Percentiles rank a stretch among this genome's conserved stretches.
These are phyloP conservation scores for Sordariomycetes sp. DNA, from an alignment of 2,329 filamentous ascomycete genomes.

Conservation along the genomic window DNA sequence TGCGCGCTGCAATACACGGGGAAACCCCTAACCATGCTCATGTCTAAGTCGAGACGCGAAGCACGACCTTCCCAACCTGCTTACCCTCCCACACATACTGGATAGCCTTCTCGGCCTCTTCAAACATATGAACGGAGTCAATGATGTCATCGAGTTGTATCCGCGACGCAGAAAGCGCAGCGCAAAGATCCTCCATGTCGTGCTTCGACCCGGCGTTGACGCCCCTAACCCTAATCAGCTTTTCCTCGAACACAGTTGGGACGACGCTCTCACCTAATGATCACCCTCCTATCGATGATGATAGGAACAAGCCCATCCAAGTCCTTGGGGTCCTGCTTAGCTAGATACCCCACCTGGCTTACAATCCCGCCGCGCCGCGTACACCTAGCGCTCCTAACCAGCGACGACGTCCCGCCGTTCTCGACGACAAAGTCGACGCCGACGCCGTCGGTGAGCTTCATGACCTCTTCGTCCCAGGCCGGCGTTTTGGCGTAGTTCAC, in stretches of 20 bases:
- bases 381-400: slow-evolving; percentile 23
- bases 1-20: too few relatives aligned
- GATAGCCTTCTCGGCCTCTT: slow-evolving; percentile 10
- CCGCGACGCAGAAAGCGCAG: slow-evolving; percentile 18
- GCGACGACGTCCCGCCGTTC: slow-evolving; percentile 20
- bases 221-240: slow-evolving; percentile 11
- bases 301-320: slow-evolving; percentile 19
- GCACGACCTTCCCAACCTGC: neutral
- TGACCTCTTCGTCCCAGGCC: slow-evolving; percentile 20
- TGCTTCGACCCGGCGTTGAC: slow-evolving; percentile 24
- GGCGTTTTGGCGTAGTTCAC: slow-evolving; percentile 7
- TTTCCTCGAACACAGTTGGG: neutral
- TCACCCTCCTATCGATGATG: slow-evolving; percentile 18
- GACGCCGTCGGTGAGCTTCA: slow-evolving; percentile 15
- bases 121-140: slow-evolving; percentile 21
- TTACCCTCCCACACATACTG: neutral
- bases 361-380: slow-evolving; percentile 25
- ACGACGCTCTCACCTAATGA: slow-evolving; percentile 8
- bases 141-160: slow-evolving; percentile 23
- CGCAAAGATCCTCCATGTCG: slow-evolving; percentile 23
- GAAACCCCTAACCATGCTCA: too few relatives aligned
- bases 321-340: slow-evolving; percentile 13
- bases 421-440: slow-evolving; percentile 24
- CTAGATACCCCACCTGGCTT: slow-evolving; percentile 26
- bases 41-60: neutral